These are phyloP conservation scores for Mortierella sp. DNA, from an alignment of 371 early-diverging fungal genomes.

Conservation along the genomic window DNA sequence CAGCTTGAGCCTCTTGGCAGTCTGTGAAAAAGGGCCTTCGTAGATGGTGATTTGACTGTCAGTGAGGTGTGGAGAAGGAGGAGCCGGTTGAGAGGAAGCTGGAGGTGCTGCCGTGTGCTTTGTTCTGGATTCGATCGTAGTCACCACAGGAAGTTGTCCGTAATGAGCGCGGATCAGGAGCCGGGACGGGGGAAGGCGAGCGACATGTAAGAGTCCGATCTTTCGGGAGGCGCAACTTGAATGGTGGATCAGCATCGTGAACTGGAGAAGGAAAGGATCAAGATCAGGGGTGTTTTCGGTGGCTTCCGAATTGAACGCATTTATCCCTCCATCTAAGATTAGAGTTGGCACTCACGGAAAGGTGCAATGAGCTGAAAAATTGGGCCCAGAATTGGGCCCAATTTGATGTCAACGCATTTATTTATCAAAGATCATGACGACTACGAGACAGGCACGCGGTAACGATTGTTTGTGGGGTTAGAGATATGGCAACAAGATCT, in stretches of 20 bases:
- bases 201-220: constrained; percentile 9
- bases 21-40: constrained; percentile 66
- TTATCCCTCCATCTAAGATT: no score
- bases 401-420: no score
- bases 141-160: constrained; percentile 43
- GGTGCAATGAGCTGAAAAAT: no score
- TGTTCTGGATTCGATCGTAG: constrained; percentile 7
- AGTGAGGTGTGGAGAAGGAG: constrained; percentile 32
- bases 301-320: no score
- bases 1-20: constrained; percentile 68
- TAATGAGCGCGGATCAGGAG: constrained; percentile 27
- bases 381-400: no score
- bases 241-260: constrained; percentile 19
- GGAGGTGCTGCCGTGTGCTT: constrained; percentile 25
- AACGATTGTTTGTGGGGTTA: no score
- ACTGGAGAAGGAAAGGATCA: neutral
- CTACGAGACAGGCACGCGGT: no score
- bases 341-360: no score
- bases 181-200: neutral
- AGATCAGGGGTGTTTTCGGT: neutral
- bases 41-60: constrained; percentile 58
- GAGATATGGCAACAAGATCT: no score
- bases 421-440: no score
- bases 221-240: constrained; percentile 16
- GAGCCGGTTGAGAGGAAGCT: constrained; percentile 5